Evolutionary conservation across 352 stramenopile species (phyloP).

Genomic region (Pythium graminicola): DNA sequence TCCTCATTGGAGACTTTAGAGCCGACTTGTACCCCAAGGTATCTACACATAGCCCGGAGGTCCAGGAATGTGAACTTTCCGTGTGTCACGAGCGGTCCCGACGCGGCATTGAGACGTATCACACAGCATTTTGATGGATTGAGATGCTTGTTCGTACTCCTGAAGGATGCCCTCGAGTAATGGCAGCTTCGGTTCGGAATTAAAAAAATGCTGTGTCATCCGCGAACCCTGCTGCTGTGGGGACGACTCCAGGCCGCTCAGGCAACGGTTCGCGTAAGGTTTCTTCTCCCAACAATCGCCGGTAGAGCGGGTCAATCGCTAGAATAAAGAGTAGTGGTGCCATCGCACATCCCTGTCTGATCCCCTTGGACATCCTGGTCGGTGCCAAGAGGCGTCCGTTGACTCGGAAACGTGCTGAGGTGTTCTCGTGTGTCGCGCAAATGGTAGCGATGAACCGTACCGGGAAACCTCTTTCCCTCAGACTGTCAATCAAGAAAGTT

Average conservation of each 20-base stretch:
- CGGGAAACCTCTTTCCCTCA: not conserved
- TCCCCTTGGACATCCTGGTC: constrained; percentile 3
- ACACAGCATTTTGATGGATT: constrained; percentile 1
- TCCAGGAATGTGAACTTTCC: not conserved
- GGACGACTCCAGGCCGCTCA: not conserved
- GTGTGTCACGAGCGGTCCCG: not conserved
- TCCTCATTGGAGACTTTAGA: not conserved
- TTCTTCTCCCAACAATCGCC: not conserved
- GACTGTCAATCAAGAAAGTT: not conserved
- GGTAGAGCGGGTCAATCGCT: constrained; percentile 12
- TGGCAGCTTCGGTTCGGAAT: not conserved
- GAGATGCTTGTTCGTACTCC: not conserved
- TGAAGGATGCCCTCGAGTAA: not conserved
- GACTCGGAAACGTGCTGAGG: not conserved
- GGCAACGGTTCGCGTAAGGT: not conserved
- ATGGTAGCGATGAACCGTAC: not conserved
- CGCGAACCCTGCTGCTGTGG: not conserved
- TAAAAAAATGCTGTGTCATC: constrained; percentile 15
- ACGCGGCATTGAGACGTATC: not conserved
- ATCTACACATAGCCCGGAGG: not conserved
- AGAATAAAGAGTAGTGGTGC: constrained; percentile 18
- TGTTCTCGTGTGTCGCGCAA: not conserved
- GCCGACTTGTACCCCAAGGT: constrained; percentile 10
- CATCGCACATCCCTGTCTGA: constrained; percentile 10
- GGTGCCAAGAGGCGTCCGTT: not conserved